Conservation (phyloP, 2,329 filamentous ascomycete genomes). For the Fusarium albidum region DNA sequence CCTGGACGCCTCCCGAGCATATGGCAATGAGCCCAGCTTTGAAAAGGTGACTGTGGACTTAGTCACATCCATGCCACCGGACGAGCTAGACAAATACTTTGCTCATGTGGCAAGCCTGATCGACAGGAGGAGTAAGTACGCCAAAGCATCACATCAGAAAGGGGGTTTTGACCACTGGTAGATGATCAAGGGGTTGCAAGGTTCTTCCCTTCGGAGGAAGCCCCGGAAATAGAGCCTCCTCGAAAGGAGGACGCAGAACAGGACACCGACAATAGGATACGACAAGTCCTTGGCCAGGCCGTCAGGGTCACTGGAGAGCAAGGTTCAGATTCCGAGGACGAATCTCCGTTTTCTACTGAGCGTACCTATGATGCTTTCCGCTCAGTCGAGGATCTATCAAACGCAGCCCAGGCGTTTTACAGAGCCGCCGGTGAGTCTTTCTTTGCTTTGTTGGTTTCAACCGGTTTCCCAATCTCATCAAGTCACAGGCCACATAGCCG, state of each 20-base stretch:
- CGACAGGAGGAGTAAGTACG: slow-evolving; percentile 45
- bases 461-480: slow-evolving; percentile 17
- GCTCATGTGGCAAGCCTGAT: slow-evolving; percentile 46
- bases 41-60: slow-evolving; percentile 67
- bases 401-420: slow-evolving; percentile 44
- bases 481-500: slow-evolving; percentile 41
- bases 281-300: slow-evolving; percentile 32
- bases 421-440: slow-evolving; percentile 42
- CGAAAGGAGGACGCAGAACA: slow-evolving; percentile 36
- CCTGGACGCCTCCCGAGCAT: slow-evolving; percentile 18
- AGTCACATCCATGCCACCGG: slow-evolving; percentile 66
- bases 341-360: background rate
- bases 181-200: slow-evolving; percentile 41
- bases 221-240: slow-evolving; percentile 22
- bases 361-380: slow-evolving; percentile 44
- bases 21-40: slow-evolving; percentile 46
- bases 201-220: slow-evolving; percentile 47
- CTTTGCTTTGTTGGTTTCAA: no score
- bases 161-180: slow-evolving; percentile 26
- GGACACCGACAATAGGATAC: slow-evolving; percentile 36
- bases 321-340: slow-evolving; percentile 5
- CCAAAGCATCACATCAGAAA: no score
- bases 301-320: slow-evolving; percentile 19
- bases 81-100: slow-evolving; percentile 73
- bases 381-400: slow-evolving; percentile 43